A percentile compares a stretch with the other conserved stretches of the same genome.
These are phyloP conservation scores for Sugiyamaella sp. DNA, from an alignment of 1,139 yeast genomes.

Conservation along the genomic window DNA sequence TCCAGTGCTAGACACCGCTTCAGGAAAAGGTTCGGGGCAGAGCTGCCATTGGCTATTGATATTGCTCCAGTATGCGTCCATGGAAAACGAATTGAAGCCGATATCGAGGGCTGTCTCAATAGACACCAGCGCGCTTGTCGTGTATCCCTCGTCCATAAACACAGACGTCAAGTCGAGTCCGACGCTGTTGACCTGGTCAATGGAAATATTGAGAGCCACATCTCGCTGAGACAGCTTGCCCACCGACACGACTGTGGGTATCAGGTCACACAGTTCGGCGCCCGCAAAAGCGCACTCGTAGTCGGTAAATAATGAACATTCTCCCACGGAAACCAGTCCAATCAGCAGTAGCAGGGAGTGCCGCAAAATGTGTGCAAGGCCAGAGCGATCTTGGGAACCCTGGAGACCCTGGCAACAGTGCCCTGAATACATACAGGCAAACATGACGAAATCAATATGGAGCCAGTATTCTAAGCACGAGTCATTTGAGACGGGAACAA, in stretches of 20 bases:
- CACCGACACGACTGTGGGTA: constrained; percentile 32
- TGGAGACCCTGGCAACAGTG: background rate
- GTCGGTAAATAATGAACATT: constrained; percentile 4
- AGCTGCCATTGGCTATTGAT: constrained; percentile 59
- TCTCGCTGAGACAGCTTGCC: constrained; percentile 74
- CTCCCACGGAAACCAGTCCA: background rate
- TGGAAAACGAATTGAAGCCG: constrained; percentile 56
- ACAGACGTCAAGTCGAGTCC: constrained; percentile 64
- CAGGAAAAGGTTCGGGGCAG: constrained; percentile 53
- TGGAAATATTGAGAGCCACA: constrained; percentile 54
- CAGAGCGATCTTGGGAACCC: no score
- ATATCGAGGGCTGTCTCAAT: constrained; percentile 48
- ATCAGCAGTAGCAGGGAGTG: background rate
- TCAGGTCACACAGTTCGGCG: constrained; percentile 23
- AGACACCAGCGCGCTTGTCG: constrained; percentile 45
- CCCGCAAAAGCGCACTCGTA: constrained; percentile 16
- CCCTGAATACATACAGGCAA: background rate
- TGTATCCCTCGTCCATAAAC: constrained; percentile 57
- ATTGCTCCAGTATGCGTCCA: constrained; percentile 73
- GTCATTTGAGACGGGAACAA: no score
- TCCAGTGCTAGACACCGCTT: constrained; percentile 13
- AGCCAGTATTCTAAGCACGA: no score
- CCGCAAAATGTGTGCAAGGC: background rate
- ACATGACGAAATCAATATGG: no score
- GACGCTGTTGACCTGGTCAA: constrained; percentile 57